Evolutionary conservation across 164 flowering plant species (phyloP).

Genomic region (Chimonanthus praecox): DNA sequence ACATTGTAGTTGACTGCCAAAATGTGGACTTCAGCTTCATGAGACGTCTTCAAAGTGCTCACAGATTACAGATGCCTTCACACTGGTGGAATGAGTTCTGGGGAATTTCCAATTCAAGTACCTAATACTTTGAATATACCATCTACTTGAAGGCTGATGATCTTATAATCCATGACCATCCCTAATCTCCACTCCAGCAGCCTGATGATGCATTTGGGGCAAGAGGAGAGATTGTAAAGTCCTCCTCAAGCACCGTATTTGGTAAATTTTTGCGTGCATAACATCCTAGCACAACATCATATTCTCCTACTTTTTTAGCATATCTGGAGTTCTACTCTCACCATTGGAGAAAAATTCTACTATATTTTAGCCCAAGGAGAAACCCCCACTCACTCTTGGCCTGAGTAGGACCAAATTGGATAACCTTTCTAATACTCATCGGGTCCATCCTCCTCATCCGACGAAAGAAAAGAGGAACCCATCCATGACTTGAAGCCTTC

Average conservation of each 20-base stretch:
- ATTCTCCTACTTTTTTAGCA: too few species aligned
- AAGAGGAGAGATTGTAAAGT: too few species aligned
- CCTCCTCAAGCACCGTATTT: too few species aligned
- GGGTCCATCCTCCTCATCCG: conserved; percentile 85
- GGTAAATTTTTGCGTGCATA: too few species aligned
- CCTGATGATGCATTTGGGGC: neutral
- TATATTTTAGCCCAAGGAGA: neutral
- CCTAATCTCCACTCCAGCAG: neutral
- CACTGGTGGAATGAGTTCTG: neutral
- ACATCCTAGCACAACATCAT: too few species aligned
- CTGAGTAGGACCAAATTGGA: conserved; percentile 23
- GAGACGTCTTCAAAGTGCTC: neutral
- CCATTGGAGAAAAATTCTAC: neutral
- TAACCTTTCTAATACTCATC: conserved; percentile 47
- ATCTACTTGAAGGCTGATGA: neutral
- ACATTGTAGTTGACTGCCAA: neutral
- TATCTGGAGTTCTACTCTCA: too few species aligned
- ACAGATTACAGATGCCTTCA: neutral
- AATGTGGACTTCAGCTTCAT: neutral
- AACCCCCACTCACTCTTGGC: conserved; percentile 20
- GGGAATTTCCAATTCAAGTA: neutral
- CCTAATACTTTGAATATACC: neutral
- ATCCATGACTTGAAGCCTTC: conserved; percentile 94
- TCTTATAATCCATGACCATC: neutral
- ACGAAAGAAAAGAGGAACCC: conserved; percentile 94